Base-by-base conservation (phyloP, 306 rosid species). In the Fagus sylvatica region DNA sequence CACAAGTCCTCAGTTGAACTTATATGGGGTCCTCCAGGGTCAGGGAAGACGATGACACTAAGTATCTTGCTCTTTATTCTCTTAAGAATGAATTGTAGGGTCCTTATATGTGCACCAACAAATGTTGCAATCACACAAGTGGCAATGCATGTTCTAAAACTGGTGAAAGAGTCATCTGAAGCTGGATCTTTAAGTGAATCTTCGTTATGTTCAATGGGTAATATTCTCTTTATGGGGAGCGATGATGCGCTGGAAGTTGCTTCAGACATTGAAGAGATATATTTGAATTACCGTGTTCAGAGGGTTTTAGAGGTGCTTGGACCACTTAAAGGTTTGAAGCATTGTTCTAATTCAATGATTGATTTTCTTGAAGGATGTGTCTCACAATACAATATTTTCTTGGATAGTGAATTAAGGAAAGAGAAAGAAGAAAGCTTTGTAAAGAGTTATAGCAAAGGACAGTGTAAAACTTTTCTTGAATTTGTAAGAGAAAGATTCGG, bases 21-120 rank as follows among this genome's bases (percentile, higher is more conserved):
- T 60, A 85, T 93, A 51, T 88, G 97, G 93, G 96, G 98, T 34
- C 98, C 98, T 6, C 98, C 97, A 2, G 94, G 98, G 75, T 91
- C 98, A 0, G 98, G 98, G 3, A 93, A 93, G 77, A 93, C 97
- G 1, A 91, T 85, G 80, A 87, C 91, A 54, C 62, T 75, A 3
- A 84, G 84, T 67, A 83, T 87, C 6, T 61, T 91, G 53, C 91
- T 93, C 66, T 74, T 78, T 9, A 48, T 82, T 19, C 82, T 89
- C n/a, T 56, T 84, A 61, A 72, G 53, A 76, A 85, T 82, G 86
- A 82, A 83, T 13, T 41, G 41, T n/a, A 91, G 87, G 75, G 82
- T 87, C 11, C 92, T 93, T 76, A 76, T 77, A 8, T 91, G 96
- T 78, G 93, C 98, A n/a, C 97, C 98, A 10, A 93, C 97, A 28